Conservation (phyloP, 176 grass and related monocot species). For the Phoenix roebelenii region DNA sequence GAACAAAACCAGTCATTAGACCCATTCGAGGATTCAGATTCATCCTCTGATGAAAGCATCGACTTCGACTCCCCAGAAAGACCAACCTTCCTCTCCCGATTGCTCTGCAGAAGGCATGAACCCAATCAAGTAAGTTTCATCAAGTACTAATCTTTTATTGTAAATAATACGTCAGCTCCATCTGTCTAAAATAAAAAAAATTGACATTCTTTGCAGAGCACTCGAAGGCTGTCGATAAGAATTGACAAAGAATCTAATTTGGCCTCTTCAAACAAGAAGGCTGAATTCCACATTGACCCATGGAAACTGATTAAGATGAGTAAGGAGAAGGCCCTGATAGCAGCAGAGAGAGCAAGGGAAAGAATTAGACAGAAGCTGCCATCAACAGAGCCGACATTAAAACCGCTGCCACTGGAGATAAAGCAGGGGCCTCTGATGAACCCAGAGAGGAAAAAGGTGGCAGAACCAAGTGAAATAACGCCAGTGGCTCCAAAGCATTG, state of each 20-base stretch:
- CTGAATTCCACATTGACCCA: constrained; percentile 69
- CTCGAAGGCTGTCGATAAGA: constrained; percentile 63
- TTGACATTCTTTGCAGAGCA: constrained; percentile 31
- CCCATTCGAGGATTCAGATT: constrained; percentile 64
- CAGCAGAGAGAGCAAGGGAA: constrained; percentile 65
- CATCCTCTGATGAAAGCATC: constrained; percentile 51
- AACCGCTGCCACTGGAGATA: constrained; percentile 71
- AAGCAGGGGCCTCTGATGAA: constrained; percentile 66
- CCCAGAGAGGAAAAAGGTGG: constrained; percentile 30
- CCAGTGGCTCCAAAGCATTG: constrained; percentile 46
- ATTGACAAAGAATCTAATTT: constrained; percentile 50
- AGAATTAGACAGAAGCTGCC: constrained; percentile 50
- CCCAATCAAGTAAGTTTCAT: constrained; percentile 38
- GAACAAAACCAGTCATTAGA: constrained; percentile 52
- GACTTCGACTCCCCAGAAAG: constrained; percentile 66
- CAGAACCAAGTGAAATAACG: constrained; percentile 36
- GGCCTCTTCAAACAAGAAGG: constrained; percentile 30
- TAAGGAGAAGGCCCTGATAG: constrained; percentile 68
- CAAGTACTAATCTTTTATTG: neutral
- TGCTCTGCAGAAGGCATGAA: constrained; percentile 45
- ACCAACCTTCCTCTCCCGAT: constrained; percentile 40
- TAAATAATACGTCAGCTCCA: neutral
- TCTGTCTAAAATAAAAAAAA: neutral
- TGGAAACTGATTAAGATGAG: constrained; percentile 92
- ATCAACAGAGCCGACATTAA: constrained; percentile 31